Evolutionary conservation across 345 rosid genomes (phyloP), one percentile per base, ranked within the genome.

Genomic region (Brassica incana): DNA sequence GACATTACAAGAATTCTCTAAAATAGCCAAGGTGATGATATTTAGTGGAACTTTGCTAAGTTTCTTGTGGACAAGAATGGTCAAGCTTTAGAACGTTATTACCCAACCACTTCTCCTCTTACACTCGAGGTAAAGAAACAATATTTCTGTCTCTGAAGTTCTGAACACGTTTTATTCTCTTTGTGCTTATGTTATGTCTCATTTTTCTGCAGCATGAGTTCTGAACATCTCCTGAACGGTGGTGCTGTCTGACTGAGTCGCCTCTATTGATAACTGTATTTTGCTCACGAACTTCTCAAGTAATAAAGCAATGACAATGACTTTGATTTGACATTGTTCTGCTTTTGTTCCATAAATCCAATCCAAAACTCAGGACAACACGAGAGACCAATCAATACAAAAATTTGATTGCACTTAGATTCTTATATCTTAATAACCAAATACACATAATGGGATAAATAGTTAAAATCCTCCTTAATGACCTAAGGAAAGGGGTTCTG

Each of bases 31-130:
- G 88, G 94, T 16, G 98, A 95, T 10, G 87, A 86, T 20, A 90
- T 95, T 69, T 95, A 95, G 70, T 93, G 97, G 96, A 95, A 95
- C 83, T 93, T 95, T 67, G 88, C 95, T 75, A 95, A 95, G 86
- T 93, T 95, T 86, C 87, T 93, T 72, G 93, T 91, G 16, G 88
- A 88, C 56, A 88, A 86, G 76, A 88, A 90, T 6, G 98, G 96
- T 71, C 81, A 88, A 76, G 90, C 89, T 66, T 88, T 80, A 8
- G 80, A 95, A 56, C 97, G 99, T 35, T 91, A 88, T 82, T 91
- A 93, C 36, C 98, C 97, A 9, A 90, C 96, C 3, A 93, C 98
- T 71, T 84, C 96, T 74, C 96, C 99, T 70, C 90, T 85, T 69
- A 84, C 88, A 68, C 80, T 91, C 8, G 94, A 90, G 97, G 99